These are phyloP conservation scores for Pyronema domesticum DNA, from an alignment of 495 filamentous ascomycete genomes.

Conservation along the genomic window DNA sequence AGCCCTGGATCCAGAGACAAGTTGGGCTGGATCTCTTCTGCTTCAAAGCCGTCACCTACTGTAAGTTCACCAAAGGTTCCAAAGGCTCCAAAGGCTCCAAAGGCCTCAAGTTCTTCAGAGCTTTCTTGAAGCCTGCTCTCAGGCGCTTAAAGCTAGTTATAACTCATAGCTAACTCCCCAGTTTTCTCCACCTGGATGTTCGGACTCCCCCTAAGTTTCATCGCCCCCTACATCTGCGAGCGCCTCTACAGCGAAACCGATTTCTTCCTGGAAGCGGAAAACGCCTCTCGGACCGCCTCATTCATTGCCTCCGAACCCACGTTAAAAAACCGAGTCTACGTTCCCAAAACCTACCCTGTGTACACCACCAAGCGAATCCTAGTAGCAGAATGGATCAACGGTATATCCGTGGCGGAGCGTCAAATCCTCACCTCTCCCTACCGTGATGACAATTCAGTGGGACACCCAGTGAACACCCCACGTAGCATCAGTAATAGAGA, in stretches of 20 bases:
- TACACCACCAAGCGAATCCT: conserved; percentile 70
- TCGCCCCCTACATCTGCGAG: conserved; percentile 81
- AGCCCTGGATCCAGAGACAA: conserved; percentile 77
- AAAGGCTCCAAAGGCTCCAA: no score
- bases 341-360: conserved; percentile 67
- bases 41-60: conserved; percentile 29
- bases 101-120: no score
- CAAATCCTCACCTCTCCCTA: conserved; percentile 53
- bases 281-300: conserved; percentile 64
- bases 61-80: neutral
- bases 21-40: conserved; percentile 87
- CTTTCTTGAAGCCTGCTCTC: no score
- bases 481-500: neutral
- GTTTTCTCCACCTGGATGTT: conserved; percentile 32
- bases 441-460: conserved; percentile 10
- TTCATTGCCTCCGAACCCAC: conserved; percentile 62
- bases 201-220: conserved; percentile 68
- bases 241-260: conserved; percentile 81
- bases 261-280: conserved; percentile 76
- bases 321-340: conserved; percentile 62
- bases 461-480: conserved; percentile 10
- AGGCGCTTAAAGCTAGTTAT: no score
- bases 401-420: conserved; percentile 79
- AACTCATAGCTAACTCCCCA: no score
- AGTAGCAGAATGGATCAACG: conserved; percentile 96